Percentiles rank a stretch among this genome's conserved stretches.
Conservation (phyloP, 2,329 filamentous ascomycete species). For the Fusarium coffeatum region DNA sequence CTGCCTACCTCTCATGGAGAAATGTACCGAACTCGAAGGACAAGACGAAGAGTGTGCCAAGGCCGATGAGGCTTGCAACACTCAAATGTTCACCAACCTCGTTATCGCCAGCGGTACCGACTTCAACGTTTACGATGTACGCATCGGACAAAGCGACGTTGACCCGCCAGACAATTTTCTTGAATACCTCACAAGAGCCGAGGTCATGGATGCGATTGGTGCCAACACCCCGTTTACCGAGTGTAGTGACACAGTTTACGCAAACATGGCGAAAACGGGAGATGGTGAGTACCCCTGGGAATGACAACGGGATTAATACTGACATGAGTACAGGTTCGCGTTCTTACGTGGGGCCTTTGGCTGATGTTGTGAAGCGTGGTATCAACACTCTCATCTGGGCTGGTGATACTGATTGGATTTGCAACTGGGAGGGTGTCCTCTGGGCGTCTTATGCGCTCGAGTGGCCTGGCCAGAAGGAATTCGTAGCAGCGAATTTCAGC, state of each 20-base stretch:
- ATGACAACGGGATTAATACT: not conserved
- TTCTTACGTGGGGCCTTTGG: slow-evolving; percentile 58
- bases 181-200: slow-evolving; percentile 40
- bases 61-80: slow-evolving; percentile 45
- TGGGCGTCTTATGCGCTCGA: slow-evolving; percentile 59
- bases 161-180: slow-evolving; percentile 43
- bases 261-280: slow-evolving; percentile 41
- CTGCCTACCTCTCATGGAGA: slow-evolving; percentile 38
- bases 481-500: slow-evolving; percentile 48
- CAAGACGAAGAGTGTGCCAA: slow-evolving; percentile 45
- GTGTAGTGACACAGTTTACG: slow-evolving; percentile 42
- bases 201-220: slow-evolving; percentile 44
- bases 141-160: slow-evolving; percentile 45
- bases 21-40: slow-evolving; percentile 40
- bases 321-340: slow-evolving; percentile 50
- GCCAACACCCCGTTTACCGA: slow-evolving; percentile 42
- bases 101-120: slow-evolving; percentile 43
- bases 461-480: slow-evolving; percentile 56
- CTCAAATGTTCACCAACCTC: slow-evolving; percentile 45
- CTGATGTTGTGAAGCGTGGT: slow-evolving; percentile 59
- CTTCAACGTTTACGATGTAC: slow-evolving; percentile 62
- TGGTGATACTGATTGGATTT: slow-evolving; percentile 68
- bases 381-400: slow-evolving; percentile 65
- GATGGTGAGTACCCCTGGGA: slow-evolving; percentile 30
- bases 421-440: slow-evolving; percentile 67